A percentile compares a stretch with the other conserved stretches of the same genome.
Evolutionary conservation across 805 yeast genomes (phyloP).

Genomic region (Zygoascus biomembranicola): DNA sequence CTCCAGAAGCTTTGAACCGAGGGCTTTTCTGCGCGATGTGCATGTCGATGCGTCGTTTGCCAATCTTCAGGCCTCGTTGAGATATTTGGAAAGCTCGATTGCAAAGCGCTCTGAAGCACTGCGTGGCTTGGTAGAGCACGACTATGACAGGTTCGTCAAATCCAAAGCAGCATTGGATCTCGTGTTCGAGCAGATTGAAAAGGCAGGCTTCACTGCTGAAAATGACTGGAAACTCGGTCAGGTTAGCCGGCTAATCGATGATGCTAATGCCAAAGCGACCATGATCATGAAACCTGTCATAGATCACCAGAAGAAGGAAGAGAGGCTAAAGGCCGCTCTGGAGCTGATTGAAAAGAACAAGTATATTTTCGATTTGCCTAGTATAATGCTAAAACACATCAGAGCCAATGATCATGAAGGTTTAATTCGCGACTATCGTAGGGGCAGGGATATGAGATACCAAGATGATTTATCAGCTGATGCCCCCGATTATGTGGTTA

Average conservation of each 20-base stretch:
- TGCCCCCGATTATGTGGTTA: slow-evolving; percentile 17
- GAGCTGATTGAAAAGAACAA: slow-evolving; percentile 45
- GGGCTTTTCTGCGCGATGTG: slow-evolving; percentile 44
- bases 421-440: slow-evolving; percentile 48
- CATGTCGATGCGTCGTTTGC: slow-evolving; percentile 49
- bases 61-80: slow-evolving; percentile 41
- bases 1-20: slow-evolving; percentile 51
- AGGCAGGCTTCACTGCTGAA: slow-evolving; percentile 27
- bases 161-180: slow-evolving; percentile 57
- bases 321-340: slow-evolving; percentile 42
- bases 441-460: slow-evolving; percentile 34
- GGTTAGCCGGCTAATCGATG: slow-evolving; percentile 32
- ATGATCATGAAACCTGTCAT: slow-evolving; percentile 52
- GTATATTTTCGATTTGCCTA: slow-evolving; percentile 51
- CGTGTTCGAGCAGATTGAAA: slow-evolving; percentile 45
- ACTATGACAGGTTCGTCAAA: slow-evolving; percentile 56
- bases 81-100: slow-evolving; percentile 41
- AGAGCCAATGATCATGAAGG: slow-evolving; percentile 47
- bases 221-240: slow-evolving; percentile 29
- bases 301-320: slow-evolving; percentile 40
- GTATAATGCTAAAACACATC: slow-evolving; percentile 35
- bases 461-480: slow-evolving; percentile 16
- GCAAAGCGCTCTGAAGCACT: slow-evolving; percentile 42
- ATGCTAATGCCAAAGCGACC: slow-evolving; percentile 46
- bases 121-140: slow-evolving; percentile 45